phyloP scores from a whole-genome alignment of 805 yeast genomes.

The Lipomyces sp. region DNA sequence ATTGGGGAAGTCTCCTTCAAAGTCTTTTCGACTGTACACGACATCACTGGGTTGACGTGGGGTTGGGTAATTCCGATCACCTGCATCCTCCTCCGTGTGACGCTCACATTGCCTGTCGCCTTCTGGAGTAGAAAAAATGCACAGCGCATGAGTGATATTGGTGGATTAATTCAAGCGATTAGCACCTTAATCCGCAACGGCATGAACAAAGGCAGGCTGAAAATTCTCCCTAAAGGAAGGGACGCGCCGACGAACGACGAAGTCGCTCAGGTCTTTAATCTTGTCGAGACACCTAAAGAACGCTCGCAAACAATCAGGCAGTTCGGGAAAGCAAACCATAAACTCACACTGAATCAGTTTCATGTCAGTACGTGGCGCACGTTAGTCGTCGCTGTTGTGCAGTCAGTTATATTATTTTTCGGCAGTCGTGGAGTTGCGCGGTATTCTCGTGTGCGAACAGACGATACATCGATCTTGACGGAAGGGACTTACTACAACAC shows the following conservation, averaged over 20 bases:
- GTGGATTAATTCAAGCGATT: conserved; percentile 9
- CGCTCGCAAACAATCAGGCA: background rate
- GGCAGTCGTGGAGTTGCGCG: conserved; percentile 31
- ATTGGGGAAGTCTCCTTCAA: conserved; percentile 24
- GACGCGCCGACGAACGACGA: conserved; percentile 2
- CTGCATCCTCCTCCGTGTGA: conserved; percentile 28
- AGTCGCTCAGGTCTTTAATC: background rate
- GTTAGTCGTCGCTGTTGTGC: conserved; percentile 20
- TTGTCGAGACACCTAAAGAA: conserved; percentile 12
- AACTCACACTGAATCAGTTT: conserved; percentile 7
- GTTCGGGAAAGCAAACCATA: conserved; percentile 13
- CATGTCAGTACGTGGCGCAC: conserved; percentile 14
- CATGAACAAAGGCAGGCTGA: background rate
- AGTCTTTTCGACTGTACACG: conserved; percentile 29
- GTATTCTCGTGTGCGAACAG: conserved; percentile 18
- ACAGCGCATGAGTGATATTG: conserved; percentile 7
- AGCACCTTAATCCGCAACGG: conserved; percentile 11
- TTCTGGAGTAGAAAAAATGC: conserved; percentile 20
- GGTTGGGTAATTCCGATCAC: conserved; percentile 30
- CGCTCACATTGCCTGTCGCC: conserved; percentile 29
- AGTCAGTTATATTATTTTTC: conserved; percentile 21
- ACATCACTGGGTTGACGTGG: conserved; percentile 27
- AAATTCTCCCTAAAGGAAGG: conserved; percentile 14
- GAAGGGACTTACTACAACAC: conserved; percentile 13
- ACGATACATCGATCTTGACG: conserved; percentile 8